phyloP scores from a whole-genome alignment of 768 basidiomycete genomes.

The Neoboletus subvelutipes region DNA sequence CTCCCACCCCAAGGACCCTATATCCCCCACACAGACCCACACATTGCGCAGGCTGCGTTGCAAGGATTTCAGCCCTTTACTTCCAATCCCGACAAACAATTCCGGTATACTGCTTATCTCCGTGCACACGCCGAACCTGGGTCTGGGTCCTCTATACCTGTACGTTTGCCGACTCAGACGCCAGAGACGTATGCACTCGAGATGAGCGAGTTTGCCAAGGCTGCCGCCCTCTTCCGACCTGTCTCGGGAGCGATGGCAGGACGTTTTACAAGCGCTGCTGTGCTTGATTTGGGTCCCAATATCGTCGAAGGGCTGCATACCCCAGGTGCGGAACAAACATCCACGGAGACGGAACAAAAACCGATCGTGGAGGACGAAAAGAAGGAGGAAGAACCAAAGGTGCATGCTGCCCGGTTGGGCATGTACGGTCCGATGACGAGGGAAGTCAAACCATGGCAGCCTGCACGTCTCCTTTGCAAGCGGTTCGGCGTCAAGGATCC shows the following conservation, averaged over 20 bases:
- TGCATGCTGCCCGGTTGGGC: slow-evolving; percentile 77
- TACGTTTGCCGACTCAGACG: slow-evolving; percentile 55
- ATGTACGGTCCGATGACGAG: slow-evolving; percentile 92
- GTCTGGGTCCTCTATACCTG: slow-evolving; percentile 45
- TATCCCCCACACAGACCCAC: slow-evolving; percentile 67
- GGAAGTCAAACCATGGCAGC: slow-evolving; percentile 72
- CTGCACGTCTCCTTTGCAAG: slow-evolving; percentile 85
- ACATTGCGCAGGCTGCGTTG: slow-evolving; percentile 83
- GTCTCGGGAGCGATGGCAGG: slow-evolving; percentile 90
- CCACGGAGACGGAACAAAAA: slow-evolving; percentile 43
- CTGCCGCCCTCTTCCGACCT: slow-evolving; percentile 89
- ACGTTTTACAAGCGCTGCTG: slow-evolving; percentile 82
- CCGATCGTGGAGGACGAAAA: slow-evolving; percentile 40
- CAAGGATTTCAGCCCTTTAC: slow-evolving; percentile 89
- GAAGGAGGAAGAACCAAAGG: slow-evolving; percentile 72
- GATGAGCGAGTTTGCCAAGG: slow-evolving; percentile 80
- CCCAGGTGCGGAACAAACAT: slow-evolving; percentile 40
- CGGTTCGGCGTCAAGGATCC: slow-evolving; percentile 93
- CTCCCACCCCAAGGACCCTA: slow-evolving; percentile 32
- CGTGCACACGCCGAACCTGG: slow-evolving; percentile 60
- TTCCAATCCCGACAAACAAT: slow-evolving; percentile 72
- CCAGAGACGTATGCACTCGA: slow-evolving; percentile 78
- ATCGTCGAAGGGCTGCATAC: slow-evolving; percentile 67
- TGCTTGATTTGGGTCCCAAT: slow-evolving; percentile 65
- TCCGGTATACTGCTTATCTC: slow-evolving; percentile 83